These are phyloP conservation scores for Pezicula rhizophila DNA, from an alignment of 2,329 filamentous ascomycete genomes.

Conservation along the genomic window DNA sequence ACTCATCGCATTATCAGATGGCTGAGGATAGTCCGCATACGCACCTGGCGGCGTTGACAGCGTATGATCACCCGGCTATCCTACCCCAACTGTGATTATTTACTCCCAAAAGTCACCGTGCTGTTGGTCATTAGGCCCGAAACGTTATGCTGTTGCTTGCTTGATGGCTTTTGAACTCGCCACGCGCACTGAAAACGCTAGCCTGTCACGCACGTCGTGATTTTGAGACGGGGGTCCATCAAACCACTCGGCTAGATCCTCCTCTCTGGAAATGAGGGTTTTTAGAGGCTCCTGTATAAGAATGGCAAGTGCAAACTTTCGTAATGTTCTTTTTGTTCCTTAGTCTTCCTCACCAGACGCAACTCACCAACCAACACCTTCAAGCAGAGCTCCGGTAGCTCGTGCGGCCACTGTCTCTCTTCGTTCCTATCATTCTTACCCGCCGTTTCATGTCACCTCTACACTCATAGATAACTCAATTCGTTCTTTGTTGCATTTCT, in stretches of 20 bases:
- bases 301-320: constrained; percentile 8
- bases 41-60: neutral
- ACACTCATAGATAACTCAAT: constrained; percentile 10
- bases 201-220: constrained; percentile 19
- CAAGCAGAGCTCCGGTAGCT: constrained; percentile 44
- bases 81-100: constrained; percentile 4
- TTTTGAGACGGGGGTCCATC: constrained; percentile 20
- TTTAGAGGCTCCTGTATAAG: constrained; percentile 11
- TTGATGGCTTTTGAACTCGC: constrained; percentile 8
- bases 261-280: constrained; percentile 1
- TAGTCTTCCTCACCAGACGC: constrained; percentile 25
- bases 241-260: constrained; percentile 14
- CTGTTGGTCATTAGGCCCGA: constrained; percentile 9
- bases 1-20: constrained; percentile 14
- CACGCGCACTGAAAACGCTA: constrained; percentile 22
- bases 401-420: constrained; percentile 18
- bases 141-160: constrained; percentile 17
- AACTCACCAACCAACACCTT: constrained; percentile 17
- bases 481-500: constrained; percentile 15
- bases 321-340: constrained; percentile 9
- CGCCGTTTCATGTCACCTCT: constrained; percentile 9
- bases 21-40: constrained; percentile 3
- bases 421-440: constrained; percentile 9
- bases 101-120: neutral
- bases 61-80: constrained; percentile 18